Conservation (phyloP, 306 rosid genomes). For the Potentilla sterilis region DNA sequence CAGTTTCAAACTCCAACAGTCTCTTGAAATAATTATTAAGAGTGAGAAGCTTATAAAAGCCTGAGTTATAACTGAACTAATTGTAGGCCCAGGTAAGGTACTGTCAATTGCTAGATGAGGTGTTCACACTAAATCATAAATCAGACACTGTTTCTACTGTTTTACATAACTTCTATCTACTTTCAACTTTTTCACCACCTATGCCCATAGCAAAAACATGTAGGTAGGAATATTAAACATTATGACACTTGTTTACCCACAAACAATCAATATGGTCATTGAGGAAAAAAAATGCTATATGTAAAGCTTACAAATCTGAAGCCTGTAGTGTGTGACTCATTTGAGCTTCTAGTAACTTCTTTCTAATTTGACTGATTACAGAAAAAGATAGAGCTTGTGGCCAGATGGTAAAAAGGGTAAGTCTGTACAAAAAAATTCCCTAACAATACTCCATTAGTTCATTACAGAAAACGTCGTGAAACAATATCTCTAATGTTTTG, state of each 20-base stretch:
- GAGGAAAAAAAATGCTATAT: not conserved
- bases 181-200: not conserved
- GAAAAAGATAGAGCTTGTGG: not conserved
- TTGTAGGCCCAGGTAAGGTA: not conserved
- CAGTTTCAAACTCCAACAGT: slow-evolving; percentile 10
- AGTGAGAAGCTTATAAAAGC: not conserved
- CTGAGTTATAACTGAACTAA: not conserved
- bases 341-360: no score
- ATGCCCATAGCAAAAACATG: not conserved
- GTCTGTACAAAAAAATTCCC: not conserved
- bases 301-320: no score
- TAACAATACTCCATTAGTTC: not conserved
- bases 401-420: not conserved
- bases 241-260: not conserved
- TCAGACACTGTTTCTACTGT: not conserved
- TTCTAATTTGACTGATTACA: no score
- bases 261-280: not conserved
- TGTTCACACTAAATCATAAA: not conserved
- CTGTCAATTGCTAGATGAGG: not conserved
- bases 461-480: no score
- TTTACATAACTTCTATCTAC: not conserved
- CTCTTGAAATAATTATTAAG: not conserved
- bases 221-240: not conserved
- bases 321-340: no score
- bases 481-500: not conserved